Evolutionary conservation across 805 yeast species (phyloP).

Genomic region (Debaryomyces maramus): DNA sequence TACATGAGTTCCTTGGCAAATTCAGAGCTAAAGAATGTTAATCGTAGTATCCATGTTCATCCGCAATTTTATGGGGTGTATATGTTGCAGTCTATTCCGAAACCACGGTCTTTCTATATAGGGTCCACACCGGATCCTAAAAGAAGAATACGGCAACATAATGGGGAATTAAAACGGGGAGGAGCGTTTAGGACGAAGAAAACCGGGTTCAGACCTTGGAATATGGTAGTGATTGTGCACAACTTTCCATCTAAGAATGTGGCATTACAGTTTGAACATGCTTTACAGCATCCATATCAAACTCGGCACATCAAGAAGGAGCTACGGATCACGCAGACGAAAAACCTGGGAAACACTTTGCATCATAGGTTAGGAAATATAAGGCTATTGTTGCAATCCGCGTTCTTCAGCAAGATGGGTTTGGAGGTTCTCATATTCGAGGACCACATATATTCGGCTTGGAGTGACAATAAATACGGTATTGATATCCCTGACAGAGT

Average conservation of each 20-base stretch:
- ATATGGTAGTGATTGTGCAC: slow-evolving; percentile 57
- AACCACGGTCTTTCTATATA: slow-evolving; percentile 62
- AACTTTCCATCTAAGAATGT: slow-evolving; percentile 70
- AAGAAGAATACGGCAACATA: slow-evolving; percentile 71
- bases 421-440: slow-evolving; percentile 49
- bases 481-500: slow-evolving; percentile 12
- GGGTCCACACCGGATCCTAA: slow-evolving; percentile 83
- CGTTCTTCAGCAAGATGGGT: slow-evolving; percentile 46
- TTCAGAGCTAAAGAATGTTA: too few relatives aligned
- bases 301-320: slow-evolving; percentile 57
- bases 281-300: slow-evolving; percentile 72
- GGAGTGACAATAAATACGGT: slow-evolving; percentile 36
- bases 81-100: slow-evolving; percentile 58
- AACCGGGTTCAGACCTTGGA: slow-evolving; percentile 70
- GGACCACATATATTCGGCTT: slow-evolving; percentile 24
- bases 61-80: slow-evolving; percentile 68
- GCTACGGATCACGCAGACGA: slow-evolving; percentile 38
- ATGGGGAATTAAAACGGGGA: slow-evolving; percentile 60
- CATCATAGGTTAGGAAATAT: slow-evolving; percentile 50
- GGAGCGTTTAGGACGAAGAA: slow-evolving; percentile 71
- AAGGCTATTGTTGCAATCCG: slow-evolving; percentile 41
- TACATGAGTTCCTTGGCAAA: too few relatives aligned
- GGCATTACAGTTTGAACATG: slow-evolving; percentile 80
- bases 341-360: slow-evolving; percentile 40
- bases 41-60: slow-evolving; percentile 5